phyloP scores from a whole-genome alignment of 2,329 filamentous ascomycete species.

The Colletotrichum theobromicola region DNA sequence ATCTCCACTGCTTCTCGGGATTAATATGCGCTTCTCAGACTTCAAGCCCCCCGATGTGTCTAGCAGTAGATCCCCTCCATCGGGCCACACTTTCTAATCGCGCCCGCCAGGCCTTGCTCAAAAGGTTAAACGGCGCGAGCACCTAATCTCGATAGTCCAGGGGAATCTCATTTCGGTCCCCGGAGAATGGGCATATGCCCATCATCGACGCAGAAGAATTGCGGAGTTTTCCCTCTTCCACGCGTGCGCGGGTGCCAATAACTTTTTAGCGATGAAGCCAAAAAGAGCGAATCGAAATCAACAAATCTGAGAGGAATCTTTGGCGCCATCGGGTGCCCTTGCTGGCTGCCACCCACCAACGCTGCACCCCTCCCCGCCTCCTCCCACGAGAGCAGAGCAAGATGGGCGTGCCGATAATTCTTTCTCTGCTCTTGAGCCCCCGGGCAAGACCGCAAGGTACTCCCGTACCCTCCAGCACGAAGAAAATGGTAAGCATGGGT shows the following conservation, averaged over 20 bases:
- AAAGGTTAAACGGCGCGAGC: constrained; percentile 12
- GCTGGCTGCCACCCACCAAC: not conserved
- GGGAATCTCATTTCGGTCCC: constrained; percentile 14
- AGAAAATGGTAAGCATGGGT: constrained; percentile 10
- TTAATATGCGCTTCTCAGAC: constrained; percentile 7
- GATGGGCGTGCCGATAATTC: not conserved
- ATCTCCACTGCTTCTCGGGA: constrained; percentile 15
- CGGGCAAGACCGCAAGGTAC: not conserved
- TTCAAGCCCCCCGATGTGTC: not conserved
- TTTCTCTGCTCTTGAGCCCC: not conserved
- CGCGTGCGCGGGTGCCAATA: not conserved
- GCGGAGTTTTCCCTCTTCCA: not conserved
- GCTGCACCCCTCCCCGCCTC: not conserved
- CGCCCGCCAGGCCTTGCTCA: not conserved
- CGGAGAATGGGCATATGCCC: not conserved
- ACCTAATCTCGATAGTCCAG: constrained; percentile 19
- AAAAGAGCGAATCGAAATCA: not conserved
- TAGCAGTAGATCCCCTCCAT: constrained; percentile 8
- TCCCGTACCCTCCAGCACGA: not conserved
- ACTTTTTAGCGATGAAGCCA: not conserved
- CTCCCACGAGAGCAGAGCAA: not conserved
- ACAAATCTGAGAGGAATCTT: not conserved
- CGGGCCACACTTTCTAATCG: not conserved
- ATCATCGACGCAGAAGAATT: constrained; percentile 1
- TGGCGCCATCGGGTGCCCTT: constrained; percentile 2